phyloP scores from a whole-genome alignment of 2,329 filamentous ascomycete genomes.

The Plectosphaerella cucumerina region DNA sequence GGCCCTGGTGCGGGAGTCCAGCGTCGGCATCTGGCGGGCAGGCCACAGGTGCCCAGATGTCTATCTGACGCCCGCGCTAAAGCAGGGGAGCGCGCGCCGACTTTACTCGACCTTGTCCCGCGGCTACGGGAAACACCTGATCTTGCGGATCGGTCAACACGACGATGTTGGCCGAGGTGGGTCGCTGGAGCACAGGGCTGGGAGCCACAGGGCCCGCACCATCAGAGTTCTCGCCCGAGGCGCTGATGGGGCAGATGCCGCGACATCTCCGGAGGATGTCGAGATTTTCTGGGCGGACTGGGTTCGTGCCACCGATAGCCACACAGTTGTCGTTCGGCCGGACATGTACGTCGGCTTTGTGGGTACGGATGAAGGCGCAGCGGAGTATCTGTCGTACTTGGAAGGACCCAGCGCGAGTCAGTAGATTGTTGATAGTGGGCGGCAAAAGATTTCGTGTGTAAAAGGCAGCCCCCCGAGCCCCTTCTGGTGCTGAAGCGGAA shows the following conservation, averaged over 20 bases:
- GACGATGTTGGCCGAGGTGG: constrained; percentile 3
- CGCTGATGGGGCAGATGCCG: background rate
- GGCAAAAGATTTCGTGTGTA: background rate
- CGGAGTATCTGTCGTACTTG: constrained; percentile 18
- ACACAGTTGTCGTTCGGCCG: constrained; percentile 29
- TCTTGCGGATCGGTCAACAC: constrained; percentile 16
- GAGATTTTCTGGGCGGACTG: constrained; percentile 24
- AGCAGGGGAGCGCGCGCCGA: constrained; percentile 13
- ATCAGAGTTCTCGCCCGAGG: constrained; percentile 9
- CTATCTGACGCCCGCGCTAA: constrained; percentile 13
- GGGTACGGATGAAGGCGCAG: constrained; percentile 19
- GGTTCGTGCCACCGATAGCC: constrained; percentile 19
- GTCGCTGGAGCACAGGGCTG: background rate
- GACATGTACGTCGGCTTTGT: constrained; percentile 37
- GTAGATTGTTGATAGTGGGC: background rate
- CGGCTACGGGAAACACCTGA: constrained; percentile 25
- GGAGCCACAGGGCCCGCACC: background rate
- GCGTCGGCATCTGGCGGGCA: constrained; percentile 30
- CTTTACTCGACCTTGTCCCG: constrained; percentile 23
- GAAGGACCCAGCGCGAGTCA: constrained; percentile 2
- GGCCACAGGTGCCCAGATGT: constrained; percentile 33
- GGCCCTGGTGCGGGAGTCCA: constrained; percentile 26
- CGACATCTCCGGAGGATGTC: background rate
- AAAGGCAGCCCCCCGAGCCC: background rate
- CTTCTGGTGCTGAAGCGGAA: background rate